A percentile compares a stretch with the other conserved stretches of the same genome.
These are phyloP conservation scores for Geotrichum carabidarum DNA, from an alignment of 1,139 yeast genomes.

Conservation along the genomic window DNA sequence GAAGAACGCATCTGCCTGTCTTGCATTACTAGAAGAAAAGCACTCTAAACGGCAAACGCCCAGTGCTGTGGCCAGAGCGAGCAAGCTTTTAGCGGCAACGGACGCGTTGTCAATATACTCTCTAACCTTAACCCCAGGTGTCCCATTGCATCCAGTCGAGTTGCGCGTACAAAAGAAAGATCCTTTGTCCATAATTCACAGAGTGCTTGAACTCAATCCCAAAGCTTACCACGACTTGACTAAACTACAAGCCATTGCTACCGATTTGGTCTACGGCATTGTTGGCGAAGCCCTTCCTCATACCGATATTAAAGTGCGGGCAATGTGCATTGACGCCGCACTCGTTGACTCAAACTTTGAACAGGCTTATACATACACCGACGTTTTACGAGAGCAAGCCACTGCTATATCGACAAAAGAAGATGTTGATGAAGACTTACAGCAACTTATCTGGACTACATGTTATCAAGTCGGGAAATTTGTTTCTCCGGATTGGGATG, in stretches of 20 bases:
- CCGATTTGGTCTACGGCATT: slow-evolving; percentile 24
- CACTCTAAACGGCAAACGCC: slow-evolving; percentile 4
- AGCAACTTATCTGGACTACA: slow-evolving; percentile 46
- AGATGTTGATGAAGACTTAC: slow-evolving; percentile 1
- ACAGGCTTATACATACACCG: slow-evolving; percentile 38
- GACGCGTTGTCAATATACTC: slow-evolving; percentile 32
- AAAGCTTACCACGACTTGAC: slow-evolving; percentile 31
- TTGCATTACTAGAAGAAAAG: slow-evolving; percentile 21
- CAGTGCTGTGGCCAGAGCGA: slow-evolving; percentile 23
- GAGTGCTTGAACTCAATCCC: slow-evolving; percentile 33
- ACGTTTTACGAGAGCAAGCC: slow-evolving; percentile 1
- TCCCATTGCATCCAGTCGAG: slow-evolving; percentile 31
- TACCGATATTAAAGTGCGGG: slow-evolving; percentile 41
- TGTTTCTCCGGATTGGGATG: slow-evolving; percentile 48
- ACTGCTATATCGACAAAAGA: background rate
- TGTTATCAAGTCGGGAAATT: slow-evolving; percentile 56
- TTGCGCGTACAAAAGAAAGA: slow-evolving; percentile 19
- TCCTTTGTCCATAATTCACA: slow-evolving; percentile 32
- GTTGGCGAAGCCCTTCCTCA: slow-evolving; percentile 22
- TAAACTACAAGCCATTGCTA: slow-evolving; percentile 29
- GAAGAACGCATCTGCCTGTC: slow-evolving; percentile 31
- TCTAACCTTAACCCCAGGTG: slow-evolving; percentile 31
- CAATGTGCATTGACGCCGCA: slow-evolving; percentile 53
- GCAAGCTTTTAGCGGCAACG: slow-evolving; percentile 30
- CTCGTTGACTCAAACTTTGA: slow-evolving; percentile 50